Base-by-base conservation (phyloP, 2,329 filamentous ascomycete genomes). In the Talaromyces sp. region DNA sequence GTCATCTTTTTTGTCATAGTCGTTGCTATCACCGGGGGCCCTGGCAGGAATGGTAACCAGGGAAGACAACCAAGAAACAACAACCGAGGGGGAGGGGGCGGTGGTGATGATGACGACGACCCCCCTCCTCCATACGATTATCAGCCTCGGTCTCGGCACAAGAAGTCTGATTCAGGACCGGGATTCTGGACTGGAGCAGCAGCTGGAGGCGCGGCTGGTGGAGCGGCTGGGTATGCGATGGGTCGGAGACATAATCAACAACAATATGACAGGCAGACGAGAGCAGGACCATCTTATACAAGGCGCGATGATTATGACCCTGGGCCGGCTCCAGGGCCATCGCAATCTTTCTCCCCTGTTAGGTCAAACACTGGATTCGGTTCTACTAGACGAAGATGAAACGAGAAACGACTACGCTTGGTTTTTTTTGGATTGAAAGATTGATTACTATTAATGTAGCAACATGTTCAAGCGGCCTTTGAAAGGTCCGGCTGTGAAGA, bases 151-250 rank as follows among this genome's bases (percentile, higher is more conserved):
- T 56, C 58, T 52, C 60, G 59, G 7, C 64, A 57, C 50, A 59
- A 60, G 8, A 63, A 66, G 36, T 56, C 57, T 17, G 59, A 9
- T 15, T 79, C 76, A 76, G 71, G 69, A 53, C 77, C 77, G 1
- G 77, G 77, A 1, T 79, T 79, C 57, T 79, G 77, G 77, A 71
- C 75, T 21, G 77, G 77, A 21, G 73, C 72, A 10, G 60, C 73
- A 40, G 69, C 73, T 46, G 77, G 77, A 54, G 72, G 68, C 8
- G 71, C 73, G 15, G 71, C 73, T 28, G 77, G 75, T 10, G 79
- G 78, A 22, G 58, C 53, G 61, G 57, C 56, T 60, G 55, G 36
- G 40, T 61, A 54, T 45, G 48, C 51, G 40, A 62, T 35, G 58
- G 57, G 57, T 25, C 45, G 53, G 28, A 37, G 52, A 35, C 43